Conservation (phyloP, 2,329 filamentous ascomycete species). For the Colletotrichum lentis region DNA sequence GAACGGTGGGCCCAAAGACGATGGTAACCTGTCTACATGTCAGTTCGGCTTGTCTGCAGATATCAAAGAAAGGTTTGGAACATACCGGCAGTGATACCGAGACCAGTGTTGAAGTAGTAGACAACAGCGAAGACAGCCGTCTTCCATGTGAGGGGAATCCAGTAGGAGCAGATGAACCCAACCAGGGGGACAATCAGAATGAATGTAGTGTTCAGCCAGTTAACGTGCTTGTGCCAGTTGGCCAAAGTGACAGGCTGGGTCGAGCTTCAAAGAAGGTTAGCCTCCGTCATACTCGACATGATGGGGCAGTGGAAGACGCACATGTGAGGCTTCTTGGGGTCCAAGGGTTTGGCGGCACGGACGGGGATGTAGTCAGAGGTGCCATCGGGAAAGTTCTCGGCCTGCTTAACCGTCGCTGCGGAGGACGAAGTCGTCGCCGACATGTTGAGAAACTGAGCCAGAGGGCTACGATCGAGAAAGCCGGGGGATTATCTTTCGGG, state of each 20-base stretch:
- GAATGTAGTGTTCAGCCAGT: constrained; percentile 88
- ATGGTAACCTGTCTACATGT: constrained; percentile 53
- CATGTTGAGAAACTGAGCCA: constrained; percentile 28
- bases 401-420: constrained; percentile 49
- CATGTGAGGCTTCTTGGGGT: constrained; percentile 80
- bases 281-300: background rate
- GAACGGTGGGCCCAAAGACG: constrained; percentile 87
- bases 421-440: constrained; percentile 47
- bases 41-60: background rate
- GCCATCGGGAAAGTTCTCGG: constrained; percentile 59
- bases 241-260: constrained; percentile 79
- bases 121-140: constrained; percentile 76
- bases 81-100: constrained; percentile 81
- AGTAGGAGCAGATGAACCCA: constrained; percentile 78
- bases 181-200: constrained; percentile 80
- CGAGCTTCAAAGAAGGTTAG: constrained; percentile 50
- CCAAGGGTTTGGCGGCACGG: constrained; percentile 55
- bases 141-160: constrained; percentile 76
- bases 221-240: constrained; percentile 93
- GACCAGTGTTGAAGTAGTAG: constrained; percentile 85
- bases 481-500: constrained; percentile 4
- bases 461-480: background rate
- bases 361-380: constrained; percentile 64
- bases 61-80: constrained; percentile 11
- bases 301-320: background rate